Base-by-base conservation (phyloP, 176 grass and related monocot species). In the Tillandsia leiboldiana region DNA sequence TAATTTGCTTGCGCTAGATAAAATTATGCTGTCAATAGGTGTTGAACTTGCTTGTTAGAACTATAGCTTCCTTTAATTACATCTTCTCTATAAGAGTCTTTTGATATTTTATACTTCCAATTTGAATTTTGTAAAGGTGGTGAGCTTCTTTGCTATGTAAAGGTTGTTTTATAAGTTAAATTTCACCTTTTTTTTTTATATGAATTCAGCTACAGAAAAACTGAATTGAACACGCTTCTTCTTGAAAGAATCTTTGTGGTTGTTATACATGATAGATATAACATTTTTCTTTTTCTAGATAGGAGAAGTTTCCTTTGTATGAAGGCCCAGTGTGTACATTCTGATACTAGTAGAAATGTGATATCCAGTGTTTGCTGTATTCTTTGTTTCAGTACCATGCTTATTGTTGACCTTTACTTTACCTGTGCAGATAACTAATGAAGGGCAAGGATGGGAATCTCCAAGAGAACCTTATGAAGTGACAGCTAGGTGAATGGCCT, bases 391-490 rank as follows among this genome's bases (percentile, higher is more conserved):
- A 20, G 12, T 12, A 3, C 15, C 1, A 26, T 15, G 22, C 47
- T 49, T 59, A 18, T 50, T 49, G 15, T 50, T 59, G 12, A 59
- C 12, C 53, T 49, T 50, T 11, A 27, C 8, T 69, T 26, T 52
- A 1, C 11, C 7, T 27, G 50, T 17, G 24, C 74, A 97, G 93
- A 83, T 87, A 87, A 65, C 87, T 77, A 74, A 69, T 68, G 93
- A 97, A 85, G 93, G 93, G 51, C 75, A 85, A 80, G 89, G 93
- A 77, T 97, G 93, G 93, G 93, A 97, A 84, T 83, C 79, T 81
- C 93, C 93, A 70, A 97, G 93, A 85, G 88, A 82, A 76, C 93
- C 86, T 72, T 97, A 92, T 81, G 93, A 97, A 92, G 82, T 97
- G 50, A 90, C 84, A 77, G 81, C 86, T 76, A 26, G 79, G 93